Conservation (phyloP, 495 filamentous ascomycete species). For the Corynascus novoguineensis region DNA sequence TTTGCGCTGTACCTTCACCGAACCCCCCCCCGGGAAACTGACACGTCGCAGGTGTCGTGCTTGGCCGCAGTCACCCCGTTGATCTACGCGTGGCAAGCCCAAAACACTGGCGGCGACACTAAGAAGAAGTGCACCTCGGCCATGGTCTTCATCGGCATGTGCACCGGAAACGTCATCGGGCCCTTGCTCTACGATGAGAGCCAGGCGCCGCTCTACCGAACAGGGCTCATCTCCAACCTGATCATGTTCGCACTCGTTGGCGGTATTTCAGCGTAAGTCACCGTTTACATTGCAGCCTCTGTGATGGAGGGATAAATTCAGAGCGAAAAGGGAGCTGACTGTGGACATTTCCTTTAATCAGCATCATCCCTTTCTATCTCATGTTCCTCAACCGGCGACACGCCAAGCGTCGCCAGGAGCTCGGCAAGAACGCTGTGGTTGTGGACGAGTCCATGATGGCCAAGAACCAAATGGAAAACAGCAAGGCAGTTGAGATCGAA, state of each 20-base stretch:
- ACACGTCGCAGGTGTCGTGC: constrained; percentile 24
- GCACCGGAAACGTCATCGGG: constrained; percentile 55
- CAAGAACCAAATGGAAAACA: constrained; percentile 39
- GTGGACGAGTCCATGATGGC: constrained; percentile 39
- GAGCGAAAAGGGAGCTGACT: too few species aligned
- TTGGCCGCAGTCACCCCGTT: constrained; percentile 47
- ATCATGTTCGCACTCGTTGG: constrained; percentile 38
- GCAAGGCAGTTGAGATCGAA: constrained; percentile 44
- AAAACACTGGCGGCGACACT: constrained; percentile 62
- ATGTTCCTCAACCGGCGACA: constrained; percentile 45
- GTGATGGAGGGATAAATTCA: too few species aligned
- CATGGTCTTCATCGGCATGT: constrained; percentile 57
- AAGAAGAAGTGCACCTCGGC: constrained; percentile 62
- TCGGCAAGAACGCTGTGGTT: constrained; percentile 40
- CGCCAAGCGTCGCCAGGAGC: constrained; percentile 36
- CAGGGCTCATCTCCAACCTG: constrained; percentile 51
- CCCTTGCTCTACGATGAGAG: constrained; percentile 57
- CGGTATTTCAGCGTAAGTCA: constrained; percentile 34
- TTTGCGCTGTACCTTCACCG: not conserved
- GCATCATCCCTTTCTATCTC: constrained; percentile 42
- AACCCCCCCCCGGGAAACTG: not conserved
- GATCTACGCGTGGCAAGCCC: constrained; percentile 61
- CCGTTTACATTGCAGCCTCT: not conserved
- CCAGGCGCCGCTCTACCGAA: constrained; percentile 53
- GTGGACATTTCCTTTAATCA: not conserved